A percentile compares a stretch with the other conserved stretches of the same genome.
Evolutionary conservation across 208 protist genomes (phyloP).

Genomic region (Trypanosoma mega): DNA sequence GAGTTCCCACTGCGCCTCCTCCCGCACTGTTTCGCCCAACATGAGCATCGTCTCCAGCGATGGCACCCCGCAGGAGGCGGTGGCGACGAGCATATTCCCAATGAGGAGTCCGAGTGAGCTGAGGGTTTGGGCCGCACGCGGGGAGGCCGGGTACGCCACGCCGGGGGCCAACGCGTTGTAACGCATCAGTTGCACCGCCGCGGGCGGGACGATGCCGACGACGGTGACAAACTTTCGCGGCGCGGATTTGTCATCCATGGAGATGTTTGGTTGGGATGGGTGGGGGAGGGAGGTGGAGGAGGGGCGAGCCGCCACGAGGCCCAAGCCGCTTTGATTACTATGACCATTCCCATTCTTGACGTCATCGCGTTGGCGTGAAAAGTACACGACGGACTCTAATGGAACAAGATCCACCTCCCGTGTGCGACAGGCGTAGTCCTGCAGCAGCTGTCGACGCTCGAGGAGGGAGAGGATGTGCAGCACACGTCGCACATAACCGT

Average conservation of each 20-base stretch:
- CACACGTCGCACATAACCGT: conserved; percentile 35
- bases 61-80: conserved; percentile 33
- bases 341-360: too few species aligned
- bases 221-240: conserved; percentile 26
- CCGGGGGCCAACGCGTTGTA: conserved; percentile 27
- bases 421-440: conserved; percentile 57
- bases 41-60: conserved; percentile 46
- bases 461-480: conserved; percentile 48
- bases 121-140: conserved; percentile 9
- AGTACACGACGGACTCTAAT: conserved; percentile 42
- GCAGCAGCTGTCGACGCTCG: conserved; percentile 48
- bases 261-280: too few species aligned
- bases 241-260: too few species aligned
- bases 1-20: conserved; percentile 45
- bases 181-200: conserved; percentile 58
- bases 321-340: too few species aligned
- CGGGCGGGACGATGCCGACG: conserved; percentile 46
- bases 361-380: conserved; percentile 16
- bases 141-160: conserved; percentile 14
- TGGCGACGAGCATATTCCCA: conserved; percentile 34
- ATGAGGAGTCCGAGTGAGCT: conserved; percentile 51
- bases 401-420: conserved; percentile 46
- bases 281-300: too few species aligned
- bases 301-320: too few species aligned
- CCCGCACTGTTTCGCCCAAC: conserved; percentile 42